A percentile compares a stretch with the other conserved stretches of the same genome.
These are phyloP conservation scores for Irpex sp. DNA, from an alignment of 1,284 basidiomycete genomes.

Conservation along the genomic window DNA sequence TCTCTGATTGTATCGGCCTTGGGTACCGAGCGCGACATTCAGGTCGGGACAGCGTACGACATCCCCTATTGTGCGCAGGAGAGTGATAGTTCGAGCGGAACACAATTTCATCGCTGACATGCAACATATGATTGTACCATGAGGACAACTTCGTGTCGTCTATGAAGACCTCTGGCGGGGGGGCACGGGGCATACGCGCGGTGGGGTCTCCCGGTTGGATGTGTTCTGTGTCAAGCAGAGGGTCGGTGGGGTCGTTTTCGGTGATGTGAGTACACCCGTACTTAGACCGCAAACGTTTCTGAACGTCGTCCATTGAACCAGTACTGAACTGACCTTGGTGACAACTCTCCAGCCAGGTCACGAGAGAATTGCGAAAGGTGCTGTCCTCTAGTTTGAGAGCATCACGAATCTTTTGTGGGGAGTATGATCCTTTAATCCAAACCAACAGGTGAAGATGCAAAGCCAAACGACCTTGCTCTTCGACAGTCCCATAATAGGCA, in stretches of 20 bases:
- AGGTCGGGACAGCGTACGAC: not conserved
- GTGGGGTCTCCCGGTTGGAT: not conserved
- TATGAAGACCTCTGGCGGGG: not conserved
- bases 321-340: conserved; percentile 3
- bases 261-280: no score
- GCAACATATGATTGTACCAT: conserved; percentile 3
- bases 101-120: conserved; percentile 6
- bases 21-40: not conserved
- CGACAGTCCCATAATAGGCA: conserved; percentile 33
- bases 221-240: not conserved
- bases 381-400: conserved; percentile 17
- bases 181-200: not conserved
- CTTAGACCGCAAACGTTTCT: not conserved
- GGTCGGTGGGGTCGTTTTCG: not conserved
- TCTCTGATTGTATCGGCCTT: not conserved
- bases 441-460: conserved; percentile 21
- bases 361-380: conserved; percentile 21
- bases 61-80: not conserved
- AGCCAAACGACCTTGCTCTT: conserved; percentile 32
- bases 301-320: not conserved
- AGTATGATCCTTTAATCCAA: conserved; percentile 21
- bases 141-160: not conserved
- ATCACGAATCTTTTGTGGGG: conserved; percentile 21
- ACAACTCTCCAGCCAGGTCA: conserved; percentile 9
- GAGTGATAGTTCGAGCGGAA: conserved; percentile 13